Evolutionary conservation across 768 basidiomycete genomes (phyloP).

Genomic region (Mycena venus): DNA sequence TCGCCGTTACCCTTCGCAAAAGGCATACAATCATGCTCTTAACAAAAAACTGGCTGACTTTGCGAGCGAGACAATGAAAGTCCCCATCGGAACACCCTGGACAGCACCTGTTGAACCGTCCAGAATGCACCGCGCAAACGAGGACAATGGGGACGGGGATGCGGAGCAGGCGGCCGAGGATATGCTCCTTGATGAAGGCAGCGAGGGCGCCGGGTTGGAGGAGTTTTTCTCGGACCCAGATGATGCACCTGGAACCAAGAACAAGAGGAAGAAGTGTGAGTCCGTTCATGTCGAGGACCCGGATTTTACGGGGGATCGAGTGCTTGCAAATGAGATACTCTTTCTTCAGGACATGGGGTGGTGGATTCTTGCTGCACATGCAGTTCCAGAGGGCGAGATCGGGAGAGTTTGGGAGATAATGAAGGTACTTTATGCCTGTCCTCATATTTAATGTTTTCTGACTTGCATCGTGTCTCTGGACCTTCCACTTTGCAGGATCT

Average conservation of each 20-base stretch:
- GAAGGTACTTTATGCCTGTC: not conserved
- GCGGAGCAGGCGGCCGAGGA: not conserved
- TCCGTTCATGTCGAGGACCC: not conserved
- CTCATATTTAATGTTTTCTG: too few relatives aligned
- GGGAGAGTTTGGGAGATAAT: conserved; percentile 1
- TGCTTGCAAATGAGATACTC: conserved; percentile 8
- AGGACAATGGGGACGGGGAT: not conserved
- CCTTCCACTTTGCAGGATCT: not conserved
- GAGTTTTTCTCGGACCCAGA: not conserved
- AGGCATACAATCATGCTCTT: not conserved
- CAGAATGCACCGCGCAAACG: not conserved
- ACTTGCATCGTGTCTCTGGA: not conserved
- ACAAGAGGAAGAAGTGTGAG: not conserved
- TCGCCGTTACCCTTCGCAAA: not conserved
- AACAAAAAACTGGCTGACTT: not conserved
- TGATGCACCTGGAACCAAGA: not conserved
- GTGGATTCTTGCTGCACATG: conserved; percentile 5
- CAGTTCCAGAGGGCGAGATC: not conserved
- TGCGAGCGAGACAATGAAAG: not conserved
- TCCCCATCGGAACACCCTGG: not conserved
- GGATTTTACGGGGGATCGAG: conserved; percentile 22
- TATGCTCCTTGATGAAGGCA: not conserved
- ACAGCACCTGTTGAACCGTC: not conserved
- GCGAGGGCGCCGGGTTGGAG: not conserved
- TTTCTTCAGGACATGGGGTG: conserved; percentile 20